A percentile compares a stretch with the other conserved stretches of the same genome.
Evolutionary conservation across 2,329 filamentous ascomycete species (phyloP).

Genomic region (Helicocarpus griseus): DNA sequence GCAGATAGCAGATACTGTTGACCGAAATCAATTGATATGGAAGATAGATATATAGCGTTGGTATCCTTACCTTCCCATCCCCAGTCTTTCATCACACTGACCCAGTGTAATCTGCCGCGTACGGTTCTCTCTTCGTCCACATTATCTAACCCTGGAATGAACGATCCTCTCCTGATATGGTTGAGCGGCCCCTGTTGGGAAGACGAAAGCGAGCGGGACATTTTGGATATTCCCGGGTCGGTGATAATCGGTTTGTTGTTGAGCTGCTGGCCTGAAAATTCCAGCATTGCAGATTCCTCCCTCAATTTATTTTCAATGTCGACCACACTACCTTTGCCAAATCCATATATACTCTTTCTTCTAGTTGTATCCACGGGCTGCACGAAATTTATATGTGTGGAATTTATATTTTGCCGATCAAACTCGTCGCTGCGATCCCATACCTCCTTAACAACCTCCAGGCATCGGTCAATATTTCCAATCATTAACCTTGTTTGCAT

Average conservation of each 20-base stretch:
- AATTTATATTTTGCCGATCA: constrained; percentile 30
- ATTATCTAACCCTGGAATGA: constrained; percentile 28
- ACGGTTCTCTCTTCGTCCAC: constrained; percentile 54
- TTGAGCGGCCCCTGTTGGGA: constrained; percentile 9
- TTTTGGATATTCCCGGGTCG: constrained; percentile 13
- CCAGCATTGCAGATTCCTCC: background rate
- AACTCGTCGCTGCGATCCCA: constrained; percentile 54
- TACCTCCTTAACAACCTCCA: constrained; percentile 56
- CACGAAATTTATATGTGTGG: constrained; percentile 17
- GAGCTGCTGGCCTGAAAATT: background rate
- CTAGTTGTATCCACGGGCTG: constrained; percentile 14
- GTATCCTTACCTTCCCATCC: constrained; percentile 54
- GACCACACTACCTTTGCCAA: background rate
- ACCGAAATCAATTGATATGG: background rate
- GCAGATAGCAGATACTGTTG: too few species aligned
- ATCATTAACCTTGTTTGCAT: constrained; percentile 56
- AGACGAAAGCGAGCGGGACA: background rate
- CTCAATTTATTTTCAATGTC: background rate
- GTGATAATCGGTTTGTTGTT: constrained; percentile 9
- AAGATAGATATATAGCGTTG: background rate
- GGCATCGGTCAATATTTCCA: constrained; percentile 56
- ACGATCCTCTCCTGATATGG: constrained; percentile 20
- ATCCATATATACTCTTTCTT: background rate
- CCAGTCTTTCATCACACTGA: constrained; percentile 63
- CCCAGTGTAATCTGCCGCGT: constrained; percentile 58